Conservation (phyloP, 495 filamentous ascomycete genomes). For the Lophium mytilinum region DNA sequence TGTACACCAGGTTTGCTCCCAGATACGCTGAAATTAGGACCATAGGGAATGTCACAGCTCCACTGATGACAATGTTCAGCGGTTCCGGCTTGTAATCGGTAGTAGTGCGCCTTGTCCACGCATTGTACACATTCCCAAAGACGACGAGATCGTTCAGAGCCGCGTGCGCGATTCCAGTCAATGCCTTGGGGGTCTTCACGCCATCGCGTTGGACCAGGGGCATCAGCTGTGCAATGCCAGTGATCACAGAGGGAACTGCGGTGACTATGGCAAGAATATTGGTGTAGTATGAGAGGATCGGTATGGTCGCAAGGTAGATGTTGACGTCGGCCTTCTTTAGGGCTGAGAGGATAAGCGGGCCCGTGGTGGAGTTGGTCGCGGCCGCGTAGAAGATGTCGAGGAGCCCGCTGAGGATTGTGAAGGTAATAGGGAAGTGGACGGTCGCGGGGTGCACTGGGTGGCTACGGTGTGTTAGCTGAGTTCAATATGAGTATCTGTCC, state of each 20-base stretch:
- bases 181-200: constrained; percentile 7
- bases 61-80: constrained; percentile 14
- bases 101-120: constrained; percentile 11
- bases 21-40: constrained; percentile 17
- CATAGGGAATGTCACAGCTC: constrained; percentile 9
- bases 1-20: constrained; percentile 20
- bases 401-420: constrained; percentile 26
- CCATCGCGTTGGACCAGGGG: constrained; percentile 18
- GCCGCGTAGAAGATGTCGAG: constrained; percentile 26
- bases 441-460: constrained; percentile 31
- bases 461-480: constrained; percentile 2
- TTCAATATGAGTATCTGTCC: too few species aligned
- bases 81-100: constrained; percentile 5
- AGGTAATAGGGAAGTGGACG: constrained; percentile 33
- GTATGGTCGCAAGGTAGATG: constrained; percentile 3
- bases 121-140: constrained; percentile 13
- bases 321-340: constrained; percentile 10
- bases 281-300: constrained; percentile 18
- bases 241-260: constrained; percentile 9
- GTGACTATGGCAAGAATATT: constrained; percentile 12
- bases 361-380: constrained; percentile 7
- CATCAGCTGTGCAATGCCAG: constrained; percentile 11
- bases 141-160: constrained; percentile 13
- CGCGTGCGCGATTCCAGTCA: constrained; percentile 11
- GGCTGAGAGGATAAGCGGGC: constrained; percentile 8